Evolutionary conservation across 306 rosid species (phyloP).

Genomic region (Vigna angularis): DNA sequence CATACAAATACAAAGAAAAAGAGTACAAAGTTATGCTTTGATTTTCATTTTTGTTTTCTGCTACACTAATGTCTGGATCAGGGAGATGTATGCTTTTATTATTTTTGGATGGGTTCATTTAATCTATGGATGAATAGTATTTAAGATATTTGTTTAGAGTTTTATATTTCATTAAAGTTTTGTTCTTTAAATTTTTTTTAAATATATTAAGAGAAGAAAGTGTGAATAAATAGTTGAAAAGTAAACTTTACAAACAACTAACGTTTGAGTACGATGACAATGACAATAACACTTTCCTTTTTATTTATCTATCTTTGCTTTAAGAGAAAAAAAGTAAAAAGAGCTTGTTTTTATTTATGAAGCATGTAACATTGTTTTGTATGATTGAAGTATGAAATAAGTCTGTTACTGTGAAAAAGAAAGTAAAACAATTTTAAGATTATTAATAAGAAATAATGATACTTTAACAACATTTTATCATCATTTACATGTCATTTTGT

Average conservation of each 20-base stretch:
- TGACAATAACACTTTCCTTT: neutral
- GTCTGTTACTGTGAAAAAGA: neutral
- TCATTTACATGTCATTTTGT: too few relatives aligned
- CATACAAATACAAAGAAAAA: constrained; percentile 32
- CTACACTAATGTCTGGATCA: neutral
- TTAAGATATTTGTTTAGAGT: too few relatives aligned
- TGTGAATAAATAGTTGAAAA: too few relatives aligned
- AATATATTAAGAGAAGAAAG: too few relatives aligned
- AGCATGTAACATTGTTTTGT: neutral
- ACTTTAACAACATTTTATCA: too few relatives aligned
- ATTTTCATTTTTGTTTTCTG: neutral
- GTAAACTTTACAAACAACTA: too few relatives aligned
- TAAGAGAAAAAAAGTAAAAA: neutral
- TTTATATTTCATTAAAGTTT: too few relatives aligned
- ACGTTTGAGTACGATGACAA: too few relatives aligned
- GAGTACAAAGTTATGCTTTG: neutral
- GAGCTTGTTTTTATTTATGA: neutral
- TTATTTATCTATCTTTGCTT: neutral
- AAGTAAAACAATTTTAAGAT: neutral
- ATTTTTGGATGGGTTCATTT: too few relatives aligned
- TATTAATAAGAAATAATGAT: neutral
- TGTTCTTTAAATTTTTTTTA: too few relatives aligned
- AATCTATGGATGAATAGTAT: too few relatives aligned
- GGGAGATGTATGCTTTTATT: neutral
- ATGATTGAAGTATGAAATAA: too few relatives aligned